phyloP scores from a whole-genome alignment of 768 basidiomycete genomes.

The Tremella mesenterica region DNA sequence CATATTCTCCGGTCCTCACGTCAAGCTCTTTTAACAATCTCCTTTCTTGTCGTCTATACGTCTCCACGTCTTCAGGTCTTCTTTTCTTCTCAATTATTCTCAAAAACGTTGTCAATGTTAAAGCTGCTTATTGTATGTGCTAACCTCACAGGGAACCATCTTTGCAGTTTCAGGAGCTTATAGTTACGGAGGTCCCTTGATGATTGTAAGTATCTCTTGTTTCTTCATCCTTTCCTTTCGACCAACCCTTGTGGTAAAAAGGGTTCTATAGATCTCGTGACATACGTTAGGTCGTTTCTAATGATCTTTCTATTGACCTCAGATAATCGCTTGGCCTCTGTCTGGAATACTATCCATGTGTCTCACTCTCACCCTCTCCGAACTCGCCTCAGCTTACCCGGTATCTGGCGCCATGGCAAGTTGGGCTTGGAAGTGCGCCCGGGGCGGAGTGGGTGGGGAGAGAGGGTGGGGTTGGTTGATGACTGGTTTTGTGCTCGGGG shows the following conservation, averaged over 20 bases:
- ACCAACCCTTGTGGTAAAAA: too few species aligned
- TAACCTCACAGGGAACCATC: constrained; percentile 29
- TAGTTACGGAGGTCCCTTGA: constrained; percentile 39
- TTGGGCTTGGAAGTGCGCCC: constrained; percentile 41
- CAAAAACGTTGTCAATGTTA: not conserved
- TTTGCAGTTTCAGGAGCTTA: constrained; percentile 40
- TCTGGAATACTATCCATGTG: constrained; percentile 30
- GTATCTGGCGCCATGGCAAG: constrained; percentile 42
- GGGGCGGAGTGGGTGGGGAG: constrained; percentile 39
- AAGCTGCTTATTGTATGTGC: too few species aligned
- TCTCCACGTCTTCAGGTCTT: too few species aligned
- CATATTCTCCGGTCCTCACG: too few species aligned
- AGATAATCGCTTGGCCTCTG: constrained; percentile 41
- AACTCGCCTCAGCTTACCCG: constrained; percentile 41
- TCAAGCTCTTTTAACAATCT: too few species aligned
- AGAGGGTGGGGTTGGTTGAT: constrained; percentile 42
- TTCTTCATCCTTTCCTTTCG: too few species aligned
- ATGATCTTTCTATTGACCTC: not conserved
- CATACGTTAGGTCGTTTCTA: not conserved
- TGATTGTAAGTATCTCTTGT: constrained; percentile 40
- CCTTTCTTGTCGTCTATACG: too few species aligned
- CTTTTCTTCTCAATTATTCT: not conserved
- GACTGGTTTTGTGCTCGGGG: constrained; percentile 30
- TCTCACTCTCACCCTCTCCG: constrained; percentile 36
- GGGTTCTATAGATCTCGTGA: not conserved